phyloP scores from a whole-genome alignment of 371 early-diverging fungal species.

The Apophysomyces sp. region DNA sequence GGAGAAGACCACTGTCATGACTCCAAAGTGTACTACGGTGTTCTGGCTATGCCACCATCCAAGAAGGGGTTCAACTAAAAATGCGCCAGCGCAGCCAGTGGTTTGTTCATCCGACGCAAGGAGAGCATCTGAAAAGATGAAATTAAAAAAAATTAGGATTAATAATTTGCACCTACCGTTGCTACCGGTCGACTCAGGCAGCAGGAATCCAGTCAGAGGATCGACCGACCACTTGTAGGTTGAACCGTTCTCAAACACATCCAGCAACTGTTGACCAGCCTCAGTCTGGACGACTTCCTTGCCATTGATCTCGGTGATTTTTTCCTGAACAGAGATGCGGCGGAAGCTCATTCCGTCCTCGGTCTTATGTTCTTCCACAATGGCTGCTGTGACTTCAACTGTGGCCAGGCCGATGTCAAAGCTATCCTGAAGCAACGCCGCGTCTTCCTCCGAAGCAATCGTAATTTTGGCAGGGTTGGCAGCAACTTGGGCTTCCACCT shows the following conservation, averaged over 20 bases:
- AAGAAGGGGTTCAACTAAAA: slow-evolving; percentile 22
- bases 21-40: slow-evolving; percentile 16
- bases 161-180: neutral
- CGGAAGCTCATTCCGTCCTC: slow-evolving; percentile 58
- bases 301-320: slow-evolving; percentile 71
- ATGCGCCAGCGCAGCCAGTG: slow-evolving; percentile 8
- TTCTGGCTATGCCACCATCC: slow-evolving; percentile 43
- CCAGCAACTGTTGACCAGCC: slow-evolving; percentile 67
- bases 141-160: neutral
- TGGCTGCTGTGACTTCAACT: slow-evolving; percentile 62
- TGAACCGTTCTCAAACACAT: slow-evolving; percentile 57
- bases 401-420: slow-evolving; percentile 73
- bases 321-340: slow-evolving; percentile 60
- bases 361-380: slow-evolving; percentile 51
- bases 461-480: slow-evolving; percentile 40
- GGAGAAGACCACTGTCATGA: slow-evolving; percentile 26
- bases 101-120: slow-evolving; percentile 3
- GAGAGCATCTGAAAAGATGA: neutral
- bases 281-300: slow-evolving; percentile 67
- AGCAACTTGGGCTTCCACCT: slow-evolving; percentile 61
- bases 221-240: slow-evolving; percentile 49
- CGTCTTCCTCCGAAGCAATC: slow-evolving; percentile 54
- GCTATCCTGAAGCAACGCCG: slow-evolving; percentile 43
- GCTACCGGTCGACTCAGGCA: slow-evolving; percentile 18
- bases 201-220: slow-evolving; percentile 42